Evolutionary conservation across 371 early-diverging fungal species (phyloP).

Genomic region (Basidiobolus meristosporus): DNA sequence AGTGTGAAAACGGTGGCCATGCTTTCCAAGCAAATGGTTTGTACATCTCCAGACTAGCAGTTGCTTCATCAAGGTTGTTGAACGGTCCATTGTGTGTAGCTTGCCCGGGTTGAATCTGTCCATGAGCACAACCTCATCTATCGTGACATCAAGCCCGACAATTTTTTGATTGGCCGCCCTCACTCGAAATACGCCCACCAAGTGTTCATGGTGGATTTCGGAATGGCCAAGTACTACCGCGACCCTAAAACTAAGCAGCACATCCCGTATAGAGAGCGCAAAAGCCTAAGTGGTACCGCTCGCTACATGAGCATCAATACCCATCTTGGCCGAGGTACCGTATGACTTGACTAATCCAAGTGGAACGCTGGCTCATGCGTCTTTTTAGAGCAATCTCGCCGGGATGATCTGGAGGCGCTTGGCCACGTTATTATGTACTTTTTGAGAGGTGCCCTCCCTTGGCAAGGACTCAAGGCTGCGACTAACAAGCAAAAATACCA

Average conservation of each 20-base stretch:
- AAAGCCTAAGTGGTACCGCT: slow-evolving; percentile 89
- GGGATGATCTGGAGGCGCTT: slow-evolving; percentile 97
- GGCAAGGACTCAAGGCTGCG: slow-evolving; percentile 97
- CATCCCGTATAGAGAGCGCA: slow-evolving; percentile 81
- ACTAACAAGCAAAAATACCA: slow-evolving; percentile 98
- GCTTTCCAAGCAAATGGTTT: slow-evolving; percentile 96
- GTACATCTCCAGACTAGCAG: no score
- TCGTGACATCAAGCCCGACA: slow-evolving; percentile 99
- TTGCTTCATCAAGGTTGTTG: no score
- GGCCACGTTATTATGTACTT: slow-evolving; percentile 99
- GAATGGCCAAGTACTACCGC: slow-evolving; percentile 93
- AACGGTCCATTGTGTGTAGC: no score
- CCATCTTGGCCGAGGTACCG: slow-evolving; percentile 67
- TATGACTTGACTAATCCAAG: background rate
- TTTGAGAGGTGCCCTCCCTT: slow-evolving; percentile 92
- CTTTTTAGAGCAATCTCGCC: slow-evolving; percentile 91
- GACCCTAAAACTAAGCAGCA: slow-evolving; percentile 89
- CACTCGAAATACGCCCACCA: slow-evolving; percentile 31
- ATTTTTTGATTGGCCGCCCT: slow-evolving; percentile 85
- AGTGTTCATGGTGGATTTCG: slow-evolving; percentile 84
- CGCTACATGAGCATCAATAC: slow-evolving; percentile 96
- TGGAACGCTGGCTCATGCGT: no score
- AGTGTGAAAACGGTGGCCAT: slow-evolving; percentile 86
- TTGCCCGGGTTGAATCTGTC: slow-evolving; percentile 83
- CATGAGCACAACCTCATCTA: slow-evolving; percentile 96